Evolutionary conservation across 2,329 filamentous ascomycete species (phyloP).

Genomic region (Pestalotiopsis sp.): DNA sequence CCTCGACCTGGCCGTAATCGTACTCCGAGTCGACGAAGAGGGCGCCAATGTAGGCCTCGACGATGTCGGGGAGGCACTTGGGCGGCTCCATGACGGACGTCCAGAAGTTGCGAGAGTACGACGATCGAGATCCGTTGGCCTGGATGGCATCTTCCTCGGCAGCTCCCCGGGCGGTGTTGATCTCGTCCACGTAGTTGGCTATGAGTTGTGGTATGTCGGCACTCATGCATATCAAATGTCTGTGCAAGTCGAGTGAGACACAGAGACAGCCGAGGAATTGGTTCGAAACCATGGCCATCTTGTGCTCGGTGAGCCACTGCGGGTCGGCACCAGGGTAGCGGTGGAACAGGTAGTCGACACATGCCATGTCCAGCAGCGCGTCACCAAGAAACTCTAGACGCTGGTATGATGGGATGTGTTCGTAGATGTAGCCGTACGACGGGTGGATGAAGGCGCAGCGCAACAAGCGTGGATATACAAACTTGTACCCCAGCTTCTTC

Average conservation of each 20-base stretch:
- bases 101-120: slow-evolving; percentile 70
- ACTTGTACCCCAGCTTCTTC: slow-evolving; percentile 59
- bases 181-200: slow-evolving; percentile 56
- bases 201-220: slow-evolving; percentile 46
- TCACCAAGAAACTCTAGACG: slow-evolving; percentile 92
- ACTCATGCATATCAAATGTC: slow-evolving; percentile 64
- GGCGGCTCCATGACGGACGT: slow-evolving; percentile 62
- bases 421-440: slow-evolving; percentile 74
- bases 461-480: slow-evolving; percentile 74
- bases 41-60: slow-evolving; percentile 88
- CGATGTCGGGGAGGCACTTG: slow-evolving; percentile 79
- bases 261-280: slow-evolving; percentile 85
- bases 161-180: slow-evolving; percentile 50
- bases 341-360: slow-evolving; percentile 80
- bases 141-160: slow-evolving; percentile 35
- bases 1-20: slow-evolving; percentile 70
- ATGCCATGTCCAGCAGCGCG: slow-evolving; percentile 60
- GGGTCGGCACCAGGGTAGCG: slow-evolving; percentile 79
- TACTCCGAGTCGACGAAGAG: slow-evolving; percentile 89
- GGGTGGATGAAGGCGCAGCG: slow-evolving; percentile 88
- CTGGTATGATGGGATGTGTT: slow-evolving; percentile 85
- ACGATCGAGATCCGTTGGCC: slow-evolving; percentile 33
- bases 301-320: slow-evolving; percentile 97
- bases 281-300: slow-evolving; percentile 99
- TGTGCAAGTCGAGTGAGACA: slow-evolving; percentile 77